Base-by-base conservation (phyloP, 768 basidiomycete species). In the Russula foetens region DNA sequence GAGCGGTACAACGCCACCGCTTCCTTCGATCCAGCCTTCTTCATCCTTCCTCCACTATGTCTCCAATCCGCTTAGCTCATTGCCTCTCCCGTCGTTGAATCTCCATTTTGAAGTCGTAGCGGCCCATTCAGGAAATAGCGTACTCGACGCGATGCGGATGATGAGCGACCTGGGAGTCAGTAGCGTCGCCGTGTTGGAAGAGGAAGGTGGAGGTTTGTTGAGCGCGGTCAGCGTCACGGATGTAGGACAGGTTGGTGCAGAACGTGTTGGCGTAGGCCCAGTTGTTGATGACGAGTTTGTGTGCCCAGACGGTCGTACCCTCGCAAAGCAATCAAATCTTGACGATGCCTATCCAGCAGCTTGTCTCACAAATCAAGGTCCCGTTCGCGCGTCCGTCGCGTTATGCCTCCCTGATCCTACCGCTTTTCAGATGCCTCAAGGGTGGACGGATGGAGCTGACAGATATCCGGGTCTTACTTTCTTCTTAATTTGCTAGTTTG, bases 91-190 rank as follows among this genome's bases (percentile, higher is more conserved):
- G 23, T 89, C 84, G 6, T 71, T 90, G 5, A 78, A 84, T 63
- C 75, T 88, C 39, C 81, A 84, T 66, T 67, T 77, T 1, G 79
- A 83, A 1, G 84, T 92, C 19, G 76, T 92, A 9, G 81, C 87
- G 7, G 74, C 83, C 5, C 77, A 78, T 5, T 82, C 86, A 46
- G 77, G 75, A 17, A 81, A 82, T 2, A 79, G 79, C 21, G 85
- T 91, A 26, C 74, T 91, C 52, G 86, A 90, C 69, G 89, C 89
- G 6, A 92, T 92, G 90, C 82, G 77, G 60, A 75, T 88, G 29
- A 91, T 92, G 90, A 90, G 88, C 66, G 88, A 90, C 62, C 81
- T 87, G 67, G 90, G 90, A 24, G 88, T 92, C 26, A 90, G 89
- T 68, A 90, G 86, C 66, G 77, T 91, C 47, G 90, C 90, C 17